phyloP scores from a whole-genome alignment of 2,329 filamentous ascomycete genomes.

The Blastomyces emzantsi region DNA sequence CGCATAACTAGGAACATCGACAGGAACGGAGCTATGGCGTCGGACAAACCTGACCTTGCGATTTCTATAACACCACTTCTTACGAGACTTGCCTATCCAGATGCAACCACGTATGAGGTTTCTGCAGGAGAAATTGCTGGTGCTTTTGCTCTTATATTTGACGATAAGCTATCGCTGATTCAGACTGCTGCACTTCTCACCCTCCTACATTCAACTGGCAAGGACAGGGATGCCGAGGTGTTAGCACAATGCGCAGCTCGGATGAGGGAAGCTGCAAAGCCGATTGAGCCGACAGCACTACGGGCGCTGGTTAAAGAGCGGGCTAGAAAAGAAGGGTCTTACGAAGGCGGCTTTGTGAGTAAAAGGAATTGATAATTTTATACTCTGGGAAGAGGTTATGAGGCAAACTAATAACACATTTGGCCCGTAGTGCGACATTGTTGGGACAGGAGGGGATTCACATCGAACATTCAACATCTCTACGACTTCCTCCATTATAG shows the following conservation, averaged over 20 bases:
- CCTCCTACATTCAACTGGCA: constrained; percentile 80
- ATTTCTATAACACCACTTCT: constrained; percentile 41
- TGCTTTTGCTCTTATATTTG: constrained; percentile 88
- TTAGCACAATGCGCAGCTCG: constrained; percentile 72
- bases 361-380: neutral
- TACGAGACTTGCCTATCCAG: constrained; percentile 38
- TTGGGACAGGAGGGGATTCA: constrained; percentile 90
- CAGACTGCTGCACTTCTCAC: constrained; percentile 83
- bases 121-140: constrained; percentile 74
- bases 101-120: constrained; percentile 43
- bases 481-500: constrained; percentile 87
- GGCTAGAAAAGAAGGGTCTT: constrained; percentile 59
- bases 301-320: constrained; percentile 51
- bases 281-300: constrained; percentile 58
- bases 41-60: constrained; percentile 28
- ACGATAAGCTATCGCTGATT: constrained; percentile 75
- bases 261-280: constrained; percentile 73
- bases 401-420: constrained; percentile 7
- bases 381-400: neutral
- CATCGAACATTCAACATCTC: constrained; percentile 99
- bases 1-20: neutral
- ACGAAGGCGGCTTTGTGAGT: constrained; percentile 73
- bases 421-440: constrained; percentile 69
- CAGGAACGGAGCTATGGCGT: constrained; percentile 19
- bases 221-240: constrained; percentile 76